Percentiles rank a stretch among this genome's conserved stretches.
Conservation (phyloP, 495 filamentous ascomycete genomes). For the Xylaria castorea region DNA sequence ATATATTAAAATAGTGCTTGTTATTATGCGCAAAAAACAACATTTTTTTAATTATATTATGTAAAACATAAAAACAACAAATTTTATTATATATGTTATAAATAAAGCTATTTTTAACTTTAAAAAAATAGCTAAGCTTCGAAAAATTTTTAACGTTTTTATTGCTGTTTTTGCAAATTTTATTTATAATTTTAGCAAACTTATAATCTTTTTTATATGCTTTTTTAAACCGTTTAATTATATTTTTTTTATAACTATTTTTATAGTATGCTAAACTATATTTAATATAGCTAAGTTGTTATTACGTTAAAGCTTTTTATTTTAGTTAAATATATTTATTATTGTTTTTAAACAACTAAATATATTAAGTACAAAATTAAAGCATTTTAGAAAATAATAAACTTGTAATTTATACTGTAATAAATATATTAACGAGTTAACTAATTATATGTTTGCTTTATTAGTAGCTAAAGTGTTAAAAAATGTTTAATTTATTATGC, state of each 20-base stretch:
- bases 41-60: background rate
- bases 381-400: background rate
- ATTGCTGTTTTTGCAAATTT: too few species aligned
- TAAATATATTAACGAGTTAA: background rate
- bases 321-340: background rate
- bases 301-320: background rate
- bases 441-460: background rate
- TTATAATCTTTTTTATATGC: too few species aligned
- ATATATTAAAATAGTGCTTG: background rate
- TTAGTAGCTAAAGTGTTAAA: background rate
- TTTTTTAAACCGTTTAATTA: background rate
- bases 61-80: background rate
- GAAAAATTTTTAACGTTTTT: background rate
- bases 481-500: background rate
- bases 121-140: background rate
- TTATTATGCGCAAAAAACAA: background rate
- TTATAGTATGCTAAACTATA: background rate
- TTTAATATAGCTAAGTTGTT: background rate
- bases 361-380: conserved; percentile 10
- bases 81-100: background rate
- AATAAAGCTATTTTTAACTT: background rate
- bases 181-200: too few species aligned
- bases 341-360: background rate
- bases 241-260: background rate
- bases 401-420: background rate